These are phyloP conservation scores for Nicotiana undulata DNA, from an alignment of 257 asterid genomes.

Conservation along the genomic window DNA sequence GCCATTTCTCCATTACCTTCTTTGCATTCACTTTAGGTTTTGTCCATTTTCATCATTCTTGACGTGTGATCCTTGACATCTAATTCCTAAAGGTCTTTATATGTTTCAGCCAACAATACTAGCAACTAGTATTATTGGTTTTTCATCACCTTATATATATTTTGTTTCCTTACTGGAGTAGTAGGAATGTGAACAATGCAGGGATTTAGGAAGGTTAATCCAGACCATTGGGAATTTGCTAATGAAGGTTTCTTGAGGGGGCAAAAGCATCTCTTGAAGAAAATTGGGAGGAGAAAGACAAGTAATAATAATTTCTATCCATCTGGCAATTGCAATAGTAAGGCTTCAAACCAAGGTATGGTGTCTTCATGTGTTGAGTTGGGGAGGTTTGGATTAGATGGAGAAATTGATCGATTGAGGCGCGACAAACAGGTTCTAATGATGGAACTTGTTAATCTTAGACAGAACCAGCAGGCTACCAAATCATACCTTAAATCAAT, in stretches of 20 bases:
- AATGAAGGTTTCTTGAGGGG: conserved; percentile 41
- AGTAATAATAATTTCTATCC: neutral
- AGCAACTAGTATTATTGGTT: neutral
- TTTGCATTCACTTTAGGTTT: neutral
- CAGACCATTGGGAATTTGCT: conserved; percentile 49
- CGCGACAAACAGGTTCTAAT: conserved; percentile 33
- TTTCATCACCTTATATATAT: neutral
- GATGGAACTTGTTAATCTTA: conserved; percentile 32
- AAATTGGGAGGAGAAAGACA: conserved; percentile 32
- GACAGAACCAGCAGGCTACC: conserved; percentile 32
- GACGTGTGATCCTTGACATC: no score
- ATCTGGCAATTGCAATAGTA: neutral
- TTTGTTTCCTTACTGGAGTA: neutral
- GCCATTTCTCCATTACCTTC: no score
- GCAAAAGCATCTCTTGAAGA: conserved; percentile 28
- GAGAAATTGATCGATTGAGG: conserved; percentile 27
- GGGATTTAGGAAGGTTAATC: conserved; percentile 49
- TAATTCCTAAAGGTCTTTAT: no score
- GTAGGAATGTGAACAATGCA: conserved; percentile 19
- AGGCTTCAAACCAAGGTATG: conserved; percentile 7
- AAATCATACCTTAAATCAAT: conserved; percentile 17
- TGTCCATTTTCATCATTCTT: neutral
- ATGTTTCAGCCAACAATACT: neutral
- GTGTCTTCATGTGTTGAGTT: conserved; percentile 28
- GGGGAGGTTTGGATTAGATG: conserved; percentile 26